phyloP scores from a whole-genome alignment of 495 filamentous ascomycete genomes.

The Daldinia grandis region DNA sequence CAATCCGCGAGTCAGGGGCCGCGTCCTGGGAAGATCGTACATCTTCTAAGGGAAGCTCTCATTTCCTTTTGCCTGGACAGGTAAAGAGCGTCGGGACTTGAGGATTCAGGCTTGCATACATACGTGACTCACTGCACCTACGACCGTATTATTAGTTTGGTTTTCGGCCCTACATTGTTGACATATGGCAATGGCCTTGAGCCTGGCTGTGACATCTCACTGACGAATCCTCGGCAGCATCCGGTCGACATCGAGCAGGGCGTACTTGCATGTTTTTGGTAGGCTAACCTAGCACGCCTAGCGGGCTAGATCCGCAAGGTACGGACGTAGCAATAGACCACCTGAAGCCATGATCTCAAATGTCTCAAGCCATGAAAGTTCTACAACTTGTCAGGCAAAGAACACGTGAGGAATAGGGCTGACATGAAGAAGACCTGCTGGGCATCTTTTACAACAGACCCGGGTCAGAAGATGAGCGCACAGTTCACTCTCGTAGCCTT shows the following conservation, averaged over 20 bases:
- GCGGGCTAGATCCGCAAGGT: constrained; percentile 42
- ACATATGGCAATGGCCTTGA: constrained; percentile 13
- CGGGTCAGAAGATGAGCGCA: constrained; percentile 3
- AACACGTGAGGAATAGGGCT: constrained; percentile 29
- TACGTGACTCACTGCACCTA: constrained; percentile 17
- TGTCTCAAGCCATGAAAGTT: constrained; percentile 39
- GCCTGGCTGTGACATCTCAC: constrained; percentile 11
- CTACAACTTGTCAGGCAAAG: constrained; percentile 11
- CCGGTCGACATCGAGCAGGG: constrained; percentile 37
- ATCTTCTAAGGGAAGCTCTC: background rate
- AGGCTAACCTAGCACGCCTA: constrained; percentile 29
- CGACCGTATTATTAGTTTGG: background rate
- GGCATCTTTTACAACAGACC: background rate
- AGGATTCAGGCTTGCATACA: constrained; percentile 2
- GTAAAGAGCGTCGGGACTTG: background rate
- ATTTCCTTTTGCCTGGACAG: background rate
- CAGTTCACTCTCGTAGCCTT: background rate
- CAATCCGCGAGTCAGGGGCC: background rate
- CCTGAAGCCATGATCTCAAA: constrained; percentile 42
- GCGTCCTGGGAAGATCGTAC: background rate
- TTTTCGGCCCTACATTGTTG: constrained; percentile 22
- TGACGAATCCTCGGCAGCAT: constrained; percentile 39
- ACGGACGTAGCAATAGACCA: constrained; percentile 46
- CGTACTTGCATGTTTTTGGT: constrained; percentile 26
- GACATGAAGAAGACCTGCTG: constrained; percentile 2